Evolutionary conservation across 1,284 basidiomycete species (phyloP).

Genomic region (Cutaneotrichosporon mucoides): DNA sequence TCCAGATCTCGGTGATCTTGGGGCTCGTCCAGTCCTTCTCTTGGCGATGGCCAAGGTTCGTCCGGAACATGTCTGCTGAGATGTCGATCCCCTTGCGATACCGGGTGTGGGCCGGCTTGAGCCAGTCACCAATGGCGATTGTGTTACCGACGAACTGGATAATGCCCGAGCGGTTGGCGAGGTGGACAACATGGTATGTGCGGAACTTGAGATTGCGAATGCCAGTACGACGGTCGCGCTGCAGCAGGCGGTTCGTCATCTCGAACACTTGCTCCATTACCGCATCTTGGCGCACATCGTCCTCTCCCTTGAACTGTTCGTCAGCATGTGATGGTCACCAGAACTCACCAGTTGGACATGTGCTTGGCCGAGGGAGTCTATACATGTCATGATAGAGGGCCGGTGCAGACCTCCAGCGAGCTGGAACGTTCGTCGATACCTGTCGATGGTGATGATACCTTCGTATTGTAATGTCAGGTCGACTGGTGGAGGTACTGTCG

Average conservation of each 20-base stretch:
- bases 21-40: constrained; percentile 35
- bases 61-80: constrained; percentile 22
- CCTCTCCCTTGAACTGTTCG: constrained; percentile 81
- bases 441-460: constrained; percentile 61
- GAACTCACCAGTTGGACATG: constrained; percentile 76
- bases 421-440: constrained; percentile 60
- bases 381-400: constrained; percentile 75
- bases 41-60: constrained; percentile 29
- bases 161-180: constrained; percentile 75
- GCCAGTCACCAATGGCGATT: constrained; percentile 61
- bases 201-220: constrained; percentile 70
- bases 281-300: constrained; percentile 93
- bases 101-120: constrained; percentile 58
- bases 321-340: not conserved
- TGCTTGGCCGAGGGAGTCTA: constrained; percentile 62
- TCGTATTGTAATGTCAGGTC: constrained; percentile 68
- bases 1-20: constrained; percentile 54
- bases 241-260: constrained; percentile 76
- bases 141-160: constrained; percentile 90
- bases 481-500: constrained; percentile 67
- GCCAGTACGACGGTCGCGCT: constrained; percentile 67
- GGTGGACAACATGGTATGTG: constrained; percentile 83
- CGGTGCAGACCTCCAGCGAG: constrained; percentile 74
- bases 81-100: constrained; percentile 34
- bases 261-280: constrained; percentile 99